These are phyloP conservation scores for Tulasnella sp. DNA, from an alignment of 768 basidiomycete genomes.

Conservation along the genomic window DNA sequence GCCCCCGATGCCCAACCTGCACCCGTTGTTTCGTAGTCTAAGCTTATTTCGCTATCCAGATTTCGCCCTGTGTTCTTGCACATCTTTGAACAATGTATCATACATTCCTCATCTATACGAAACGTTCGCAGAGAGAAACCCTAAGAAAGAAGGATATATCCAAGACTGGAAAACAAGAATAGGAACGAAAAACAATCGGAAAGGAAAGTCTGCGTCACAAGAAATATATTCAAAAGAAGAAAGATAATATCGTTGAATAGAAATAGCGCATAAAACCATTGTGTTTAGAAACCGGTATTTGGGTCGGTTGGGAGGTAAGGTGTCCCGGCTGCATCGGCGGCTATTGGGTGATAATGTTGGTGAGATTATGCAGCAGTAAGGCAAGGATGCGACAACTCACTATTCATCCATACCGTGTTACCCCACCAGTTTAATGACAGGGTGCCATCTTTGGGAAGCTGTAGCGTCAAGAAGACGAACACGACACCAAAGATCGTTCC, in stretches of 20 bases:
- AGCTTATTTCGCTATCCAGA: not conserved
- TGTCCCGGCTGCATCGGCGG: conserved; percentile 1
- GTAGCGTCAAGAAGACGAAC: conserved; percentile 33
- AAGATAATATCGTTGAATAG: not conserved
- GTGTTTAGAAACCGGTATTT: not conserved
- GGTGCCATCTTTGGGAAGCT: conserved; percentile 26
- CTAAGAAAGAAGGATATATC: not conserved
- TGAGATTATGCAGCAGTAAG: not conserved
- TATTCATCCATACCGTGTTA: conserved; percentile 21
- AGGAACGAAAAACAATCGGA: not conserved
- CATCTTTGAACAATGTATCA: not conserved
- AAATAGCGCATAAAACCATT: not conserved
- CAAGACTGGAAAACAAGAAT: not conserved
- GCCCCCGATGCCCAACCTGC: not conserved
- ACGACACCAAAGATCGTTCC: conserved; percentile 30
- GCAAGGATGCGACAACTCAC: not conserved
- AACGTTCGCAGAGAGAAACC: not conserved
- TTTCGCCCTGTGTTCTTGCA: not conserved
- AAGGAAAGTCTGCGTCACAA: not conserved
- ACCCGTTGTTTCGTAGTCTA: not conserved
- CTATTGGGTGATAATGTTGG: not conserved
- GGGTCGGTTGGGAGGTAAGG: not conserved
- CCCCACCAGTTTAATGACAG: conserved; percentile 29
- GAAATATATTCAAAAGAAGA: not conserved
- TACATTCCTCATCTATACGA: not conserved